phyloP scores from a whole-genome alignment of 1,139 yeast species.

The Fermentozyma sake region DNA sequence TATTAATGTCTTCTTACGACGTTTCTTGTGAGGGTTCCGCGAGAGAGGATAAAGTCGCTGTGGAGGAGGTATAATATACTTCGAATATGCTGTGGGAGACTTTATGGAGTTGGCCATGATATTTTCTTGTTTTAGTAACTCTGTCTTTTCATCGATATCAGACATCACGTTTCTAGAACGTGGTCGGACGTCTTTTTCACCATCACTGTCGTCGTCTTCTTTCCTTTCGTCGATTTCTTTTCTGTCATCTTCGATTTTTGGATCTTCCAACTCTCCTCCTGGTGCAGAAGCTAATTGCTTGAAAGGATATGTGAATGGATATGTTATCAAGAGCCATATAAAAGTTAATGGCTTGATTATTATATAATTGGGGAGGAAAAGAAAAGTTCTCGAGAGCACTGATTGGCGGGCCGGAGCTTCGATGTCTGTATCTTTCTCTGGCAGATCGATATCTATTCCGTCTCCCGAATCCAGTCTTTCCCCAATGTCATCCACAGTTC shows the following conservation, averaged over 20 bases:
- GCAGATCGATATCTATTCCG: no score
- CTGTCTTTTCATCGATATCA: slow-evolving; percentile 36
- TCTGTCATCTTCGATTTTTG: slow-evolving; percentile 1
- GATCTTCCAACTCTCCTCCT: neutral
- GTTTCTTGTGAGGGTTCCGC: slow-evolving; percentile 34
- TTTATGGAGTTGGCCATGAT: slow-evolving; percentile 45
- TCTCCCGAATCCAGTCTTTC: no score
- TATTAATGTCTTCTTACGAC: slow-evolving; percentile 62
- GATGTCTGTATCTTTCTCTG: neutral
- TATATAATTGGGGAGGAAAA: slow-evolving; percentile 40
- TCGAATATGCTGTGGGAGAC: slow-evolving; percentile 52
- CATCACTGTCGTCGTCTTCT: slow-evolving; percentile 5
- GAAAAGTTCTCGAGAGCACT: no score
- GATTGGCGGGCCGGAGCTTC: no score
- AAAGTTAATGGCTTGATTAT: slow-evolving; percentile 42
- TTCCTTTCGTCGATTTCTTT: no score
- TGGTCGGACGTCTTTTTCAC: slow-evolving; percentile 4
- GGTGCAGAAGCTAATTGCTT: slow-evolving; percentile 13
- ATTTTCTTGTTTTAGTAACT: slow-evolving; percentile 36
- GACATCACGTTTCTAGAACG: slow-evolving; percentile 3
- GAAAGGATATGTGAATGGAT: slow-evolving; percentile 43
- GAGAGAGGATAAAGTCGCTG: slow-evolving; percentile 41
- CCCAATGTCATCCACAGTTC: no score
- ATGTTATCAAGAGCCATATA: slow-evolving; percentile 41
- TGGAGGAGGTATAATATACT: slow-evolving; percentile 47